A percentile compares a stretch with the other conserved stretches of the same genome.
These are phyloP conservation scores for Martiniozyma abietophila DNA, from an alignment of 805 yeast species.

Conservation along the genomic window DNA sequence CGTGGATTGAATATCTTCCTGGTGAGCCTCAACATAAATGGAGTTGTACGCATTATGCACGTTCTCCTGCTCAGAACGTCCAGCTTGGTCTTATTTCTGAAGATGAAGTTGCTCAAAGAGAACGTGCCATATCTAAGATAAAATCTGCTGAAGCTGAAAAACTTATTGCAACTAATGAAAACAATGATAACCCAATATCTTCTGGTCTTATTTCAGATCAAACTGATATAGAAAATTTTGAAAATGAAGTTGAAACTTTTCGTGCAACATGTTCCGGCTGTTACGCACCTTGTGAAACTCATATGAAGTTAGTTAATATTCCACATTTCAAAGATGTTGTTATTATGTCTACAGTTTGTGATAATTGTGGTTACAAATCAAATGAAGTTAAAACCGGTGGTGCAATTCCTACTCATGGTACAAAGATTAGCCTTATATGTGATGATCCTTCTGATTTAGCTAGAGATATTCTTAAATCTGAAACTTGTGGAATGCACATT, in stretches of 20 bases:
- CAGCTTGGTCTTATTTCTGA: conserved; percentile 71
- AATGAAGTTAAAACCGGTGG: conserved; percentile 99
- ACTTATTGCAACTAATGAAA: conserved; percentile 21
- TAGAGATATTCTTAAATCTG: conserved; percentile 90
- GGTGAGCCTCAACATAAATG: conserved; percentile 86
- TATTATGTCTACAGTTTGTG: conserved; percentile 91
- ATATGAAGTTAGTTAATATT: conserved; percentile 92
- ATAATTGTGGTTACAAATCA: conserved; percentile 87
- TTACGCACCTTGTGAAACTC: conserved; percentile 72
- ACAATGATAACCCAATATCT: conserved; percentile 30
- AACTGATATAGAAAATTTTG: conserved; percentile 70
- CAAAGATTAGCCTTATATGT: conserved; percentile 58
- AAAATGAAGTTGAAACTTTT: conserved; percentile 89
- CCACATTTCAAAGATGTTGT: conserved; percentile 98
- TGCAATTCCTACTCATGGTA: conserved; percentile 81
- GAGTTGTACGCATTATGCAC: conserved; percentile 71
- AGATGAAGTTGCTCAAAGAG: conserved; percentile 51
- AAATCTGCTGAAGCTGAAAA: conserved; percentile 12
- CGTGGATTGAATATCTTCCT: conserved; percentile 87
- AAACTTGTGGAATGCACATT: conserved; percentile 75
- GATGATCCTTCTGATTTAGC: conserved; percentile 90
- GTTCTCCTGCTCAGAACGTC: conserved; percentile 85
- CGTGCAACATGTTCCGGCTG: conserved; percentile 90
- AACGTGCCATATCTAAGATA: conserved; percentile 19
- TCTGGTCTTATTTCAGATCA: conserved; percentile 60